Percentiles rank a stretch among this genome's conserved stretches.
Conservation (phyloP, 2,329 filamentous ascomycete species). For the Paecilomyces niveus region DNA sequence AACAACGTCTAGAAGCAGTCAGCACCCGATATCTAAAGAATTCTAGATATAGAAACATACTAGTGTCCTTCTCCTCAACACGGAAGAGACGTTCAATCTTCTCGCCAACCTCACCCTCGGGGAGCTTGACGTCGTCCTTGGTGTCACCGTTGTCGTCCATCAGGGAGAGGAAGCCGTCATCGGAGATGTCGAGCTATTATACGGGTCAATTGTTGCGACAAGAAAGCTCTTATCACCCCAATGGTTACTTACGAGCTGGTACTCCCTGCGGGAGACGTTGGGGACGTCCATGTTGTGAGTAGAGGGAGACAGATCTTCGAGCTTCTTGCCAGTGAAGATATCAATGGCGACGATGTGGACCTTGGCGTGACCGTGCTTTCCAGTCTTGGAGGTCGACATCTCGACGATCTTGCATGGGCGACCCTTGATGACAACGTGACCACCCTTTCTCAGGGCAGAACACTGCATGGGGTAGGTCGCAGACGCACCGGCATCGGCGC, state of each 20-base stretch:
- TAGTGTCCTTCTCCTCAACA: conserved; percentile 83
- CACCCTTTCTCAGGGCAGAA: conserved; percentile 99
- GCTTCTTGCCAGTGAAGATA: conserved; percentile 99
- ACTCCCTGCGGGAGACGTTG: conserved; percentile 83
- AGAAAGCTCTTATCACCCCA: background rate
- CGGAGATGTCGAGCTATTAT: conserved; percentile 77
- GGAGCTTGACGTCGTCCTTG: conserved; percentile 94
- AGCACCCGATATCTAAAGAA: conserved; percentile 1
- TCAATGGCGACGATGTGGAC: conserved; percentile 96
- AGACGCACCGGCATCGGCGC: conserved; percentile 93
- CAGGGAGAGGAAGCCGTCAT: conserved; percentile 91
- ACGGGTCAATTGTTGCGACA: background rate
- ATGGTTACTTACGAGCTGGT: conserved; percentile 71
- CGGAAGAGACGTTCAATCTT: conserved; percentile 77
- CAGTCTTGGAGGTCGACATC: conserved; percentile 99
- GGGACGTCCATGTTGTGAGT: conserved; percentile 86
- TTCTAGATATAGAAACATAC: conserved; percentile 51
- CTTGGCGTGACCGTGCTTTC: conserved; percentile 99
- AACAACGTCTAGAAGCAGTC: conserved; percentile 62
- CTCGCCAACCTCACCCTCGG: conserved; percentile 80
- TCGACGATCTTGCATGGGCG: conserved; percentile 99
- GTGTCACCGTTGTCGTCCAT: conserved; percentile 78
- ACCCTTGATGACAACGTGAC: conserved; percentile 95
- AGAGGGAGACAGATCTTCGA: conserved; percentile 97
- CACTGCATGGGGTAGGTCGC: conserved; percentile 96